Evolutionary conservation across 225 moss, liverwort and hornwort genomes (phyloP), one percentile per base, ranked within the genome.

Genomic region (Climacium dendroides): DNA sequence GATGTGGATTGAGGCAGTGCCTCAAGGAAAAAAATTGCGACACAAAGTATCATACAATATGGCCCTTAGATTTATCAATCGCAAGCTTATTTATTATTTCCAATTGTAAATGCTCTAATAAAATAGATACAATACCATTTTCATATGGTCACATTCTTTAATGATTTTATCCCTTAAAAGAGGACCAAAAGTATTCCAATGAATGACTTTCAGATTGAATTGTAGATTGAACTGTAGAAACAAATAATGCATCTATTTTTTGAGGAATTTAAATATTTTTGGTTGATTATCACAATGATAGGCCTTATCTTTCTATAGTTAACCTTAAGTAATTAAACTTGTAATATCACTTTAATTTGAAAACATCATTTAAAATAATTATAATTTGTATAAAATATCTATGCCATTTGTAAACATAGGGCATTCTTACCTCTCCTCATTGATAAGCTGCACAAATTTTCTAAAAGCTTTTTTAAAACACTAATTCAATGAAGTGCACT

Each of bases 1-100:
- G 10, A 71, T 43, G 5, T 71, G 5, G 28, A 71, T 43, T 28
- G 43, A 71, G 5, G 28, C 2, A 7, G 24, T 39, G 69, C 5
- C 7, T 3, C 5, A 69, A 39, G 7, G 24, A 24, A 39, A 69
- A 39, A 0, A 39, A 39, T 4, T 69, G 7, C 24, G 4, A 7
- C 1, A 3, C 13, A 3, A 39, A 4, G 5, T 25, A 3, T 7
- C 3, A 41, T 0, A 2, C 0, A 25, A 8, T 1, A 14, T 14
- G 15, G 67, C 4, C 15, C 4, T 39, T 23, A 2, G 13, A 70
- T 1, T 70, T 15, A 25, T 3, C 3, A 0, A 41, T 41, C 5
- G 25, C 0, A 25, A 0, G 8, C 14, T 3, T 69, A 4, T 3
- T 39, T 39, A 39, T 1, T 0, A 3, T 15, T 41, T 41, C 3